A percentile compares a stretch with the other conserved stretches of the same genome.
These are phyloP conservation scores for Hericium coralloides DNA, from an alignment of 768 basidiomycete species.

Conservation along the genomic window DNA sequence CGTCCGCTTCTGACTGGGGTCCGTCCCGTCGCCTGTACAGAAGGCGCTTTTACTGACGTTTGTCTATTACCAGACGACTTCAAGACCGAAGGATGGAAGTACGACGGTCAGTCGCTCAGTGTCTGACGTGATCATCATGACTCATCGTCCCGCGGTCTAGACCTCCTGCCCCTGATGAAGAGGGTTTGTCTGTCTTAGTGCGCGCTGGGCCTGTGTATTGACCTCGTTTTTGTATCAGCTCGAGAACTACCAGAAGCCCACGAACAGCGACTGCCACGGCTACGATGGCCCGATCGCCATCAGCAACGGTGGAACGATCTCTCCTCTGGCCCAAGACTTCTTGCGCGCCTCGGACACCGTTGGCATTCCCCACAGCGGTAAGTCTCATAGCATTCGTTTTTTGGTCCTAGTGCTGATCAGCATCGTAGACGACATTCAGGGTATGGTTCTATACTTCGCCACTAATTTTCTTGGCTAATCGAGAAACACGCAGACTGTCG, in stretches of 20 bases:
- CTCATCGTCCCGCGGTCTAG: slow-evolving; percentile 25
- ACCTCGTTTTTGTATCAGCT: slow-evolving; percentile 27
- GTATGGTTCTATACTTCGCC: slow-evolving; percentile 14
- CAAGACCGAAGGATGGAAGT: slow-evolving; percentile 62
- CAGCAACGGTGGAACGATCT: slow-evolving; percentile 59
- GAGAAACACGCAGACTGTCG: slow-evolving; percentile 34
- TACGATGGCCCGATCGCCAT: slow-evolving; percentile 71
- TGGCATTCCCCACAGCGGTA: slow-evolving; percentile 59
- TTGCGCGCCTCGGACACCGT: slow-evolving; percentile 50
- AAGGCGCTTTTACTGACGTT: neutral
- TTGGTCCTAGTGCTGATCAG: neutral
- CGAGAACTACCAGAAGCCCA: slow-evolving; percentile 71
- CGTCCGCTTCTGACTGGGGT: slow-evolving; percentile 68
- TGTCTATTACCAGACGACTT: slow-evolving; percentile 44
- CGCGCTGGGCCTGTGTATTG: neutral
- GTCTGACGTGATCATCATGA: neutral
- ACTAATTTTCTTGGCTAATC: neutral
- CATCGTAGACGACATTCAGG: slow-evolving; percentile 52
- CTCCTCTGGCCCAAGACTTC: slow-evolving; percentile 60
- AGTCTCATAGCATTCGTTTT: slow-evolving; percentile 11
- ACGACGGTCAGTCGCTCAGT: slow-evolving; percentile 34
- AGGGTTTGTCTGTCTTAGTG: slow-evolving; percentile 26
- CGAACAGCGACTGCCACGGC: slow-evolving; percentile 58
- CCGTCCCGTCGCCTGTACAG: slow-evolving; percentile 9
- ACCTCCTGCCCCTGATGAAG: slow-evolving; percentile 66